phyloP scores from a whole-genome alignment of 345 rosid species.

The Nasturtium officinale region DNA sequence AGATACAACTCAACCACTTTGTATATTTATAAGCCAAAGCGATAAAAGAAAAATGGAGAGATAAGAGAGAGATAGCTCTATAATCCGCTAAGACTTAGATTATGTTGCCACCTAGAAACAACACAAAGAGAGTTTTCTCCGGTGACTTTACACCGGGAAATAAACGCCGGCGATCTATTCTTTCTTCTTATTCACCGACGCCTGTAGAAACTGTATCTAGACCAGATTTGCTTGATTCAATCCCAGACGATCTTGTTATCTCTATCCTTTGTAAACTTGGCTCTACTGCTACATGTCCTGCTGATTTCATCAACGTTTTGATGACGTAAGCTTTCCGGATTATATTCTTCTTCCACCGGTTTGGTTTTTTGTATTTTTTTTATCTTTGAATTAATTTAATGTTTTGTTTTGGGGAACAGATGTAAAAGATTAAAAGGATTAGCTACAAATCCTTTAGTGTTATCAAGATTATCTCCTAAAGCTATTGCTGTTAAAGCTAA shows the following conservation, averaged over 20 bases:
- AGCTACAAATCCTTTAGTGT: constrained; percentile 56
- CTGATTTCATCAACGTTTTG: constrained; percentile 72
- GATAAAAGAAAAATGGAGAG: background rate
- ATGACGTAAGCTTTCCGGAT: constrained; percentile 56
- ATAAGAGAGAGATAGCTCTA: constrained; percentile 51
- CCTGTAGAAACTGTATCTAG: background rate
- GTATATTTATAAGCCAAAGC: constrained; percentile 34
- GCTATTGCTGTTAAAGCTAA: constrained; percentile 61
- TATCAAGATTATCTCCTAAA: constrained; percentile 63
- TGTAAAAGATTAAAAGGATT: constrained; percentile 79
- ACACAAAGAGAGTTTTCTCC: constrained; percentile 22
- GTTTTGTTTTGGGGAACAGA: constrained; percentile 51
- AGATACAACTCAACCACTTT: constrained; percentile 44
- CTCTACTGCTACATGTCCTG: constrained; percentile 60
- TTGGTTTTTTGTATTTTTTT: background rate
- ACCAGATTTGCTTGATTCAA: constrained; percentile 57
- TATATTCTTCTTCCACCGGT: background rate
- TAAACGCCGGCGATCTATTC: constrained; percentile 44
- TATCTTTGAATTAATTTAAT: background rate
- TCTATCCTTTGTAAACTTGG: constrained; percentile 65
- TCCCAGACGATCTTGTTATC: constrained; percentile 84
- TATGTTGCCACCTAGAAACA: constrained; percentile 20
- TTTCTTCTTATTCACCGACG: background rate
- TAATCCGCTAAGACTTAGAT: constrained; percentile 49
- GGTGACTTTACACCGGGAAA: constrained; percentile 38